Evolutionary conservation across 1,284 basidiomycete species (phyloP).

Genomic region (Peniophora sp.): DNA sequence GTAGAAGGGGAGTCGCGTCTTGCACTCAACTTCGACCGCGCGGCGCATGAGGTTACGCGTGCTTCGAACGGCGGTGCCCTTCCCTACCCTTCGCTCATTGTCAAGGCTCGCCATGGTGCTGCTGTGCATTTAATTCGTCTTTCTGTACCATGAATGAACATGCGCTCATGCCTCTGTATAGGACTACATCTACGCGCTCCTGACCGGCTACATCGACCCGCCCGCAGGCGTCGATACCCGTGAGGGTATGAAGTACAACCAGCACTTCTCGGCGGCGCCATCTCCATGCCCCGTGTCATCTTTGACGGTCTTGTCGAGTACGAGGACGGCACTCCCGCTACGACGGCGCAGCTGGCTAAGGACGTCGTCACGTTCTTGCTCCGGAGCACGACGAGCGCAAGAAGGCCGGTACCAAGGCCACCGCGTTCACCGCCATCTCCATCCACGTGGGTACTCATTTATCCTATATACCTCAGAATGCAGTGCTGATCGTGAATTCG

Average conservation of each 20-base stretch:
- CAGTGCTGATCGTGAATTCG: conserved; percentile 11
- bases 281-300: conserved; percentile 96
- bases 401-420: conserved; percentile 91
- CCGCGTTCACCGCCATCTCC: conserved; percentile 72
- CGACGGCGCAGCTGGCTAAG: conserved; percentile 99
- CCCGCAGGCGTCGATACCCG: conserved; percentile 95
- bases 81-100: conserved; percentile 94
- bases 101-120: conserved; percentile 97
- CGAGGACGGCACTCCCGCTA: conserved; percentile 93
- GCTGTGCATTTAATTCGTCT: no score
- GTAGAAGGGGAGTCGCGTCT: no score
- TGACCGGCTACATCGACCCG: conserved; percentile 96
- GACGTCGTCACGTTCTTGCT: conserved; percentile 93
- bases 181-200: conserved; percentile 96
- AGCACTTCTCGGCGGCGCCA: conserved; percentile 95
- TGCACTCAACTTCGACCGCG: no score
- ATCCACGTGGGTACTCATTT: conserved; percentile 65
- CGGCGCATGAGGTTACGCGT: conserved; percentile 96
- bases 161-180: conserved; percentile 23
- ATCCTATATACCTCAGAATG: not conserved
- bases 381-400: conserved; percentile 98
- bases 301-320: conserved; percentile 96
- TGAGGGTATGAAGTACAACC: conserved; percentile 98
- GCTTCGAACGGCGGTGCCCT: conserved; percentile 92
- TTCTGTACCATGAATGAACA: no score